Evolutionary conservation across 306 rosid genomes (phyloP).

Genomic region (Rosa lucieae): DNA sequence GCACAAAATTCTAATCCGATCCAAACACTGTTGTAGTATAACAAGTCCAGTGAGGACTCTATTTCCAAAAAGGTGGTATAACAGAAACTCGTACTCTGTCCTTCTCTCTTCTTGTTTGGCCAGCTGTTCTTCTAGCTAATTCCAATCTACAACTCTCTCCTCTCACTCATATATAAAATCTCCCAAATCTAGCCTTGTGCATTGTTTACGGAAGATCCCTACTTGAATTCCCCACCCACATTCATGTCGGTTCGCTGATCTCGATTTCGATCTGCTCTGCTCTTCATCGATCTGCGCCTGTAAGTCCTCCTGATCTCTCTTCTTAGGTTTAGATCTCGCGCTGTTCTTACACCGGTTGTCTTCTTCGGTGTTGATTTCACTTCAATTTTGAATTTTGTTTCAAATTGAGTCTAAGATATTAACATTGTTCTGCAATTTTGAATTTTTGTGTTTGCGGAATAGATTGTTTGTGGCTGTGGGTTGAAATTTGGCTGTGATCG

Average conservation of each 20-base stretch:
- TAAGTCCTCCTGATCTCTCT: constrained; percentile 1
- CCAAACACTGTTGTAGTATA: not conserved
- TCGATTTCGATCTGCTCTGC: constrained; percentile 27
- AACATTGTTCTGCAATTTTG: not conserved
- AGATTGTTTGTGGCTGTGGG: constrained; percentile 12
- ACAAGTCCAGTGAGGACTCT: not conserved
- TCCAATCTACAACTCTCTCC: not conserved
- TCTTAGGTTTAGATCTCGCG: not conserved
- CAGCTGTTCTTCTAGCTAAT: constrained; percentile 22
- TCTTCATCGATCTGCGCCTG: not conserved
- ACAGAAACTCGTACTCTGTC: constrained; percentile 9
- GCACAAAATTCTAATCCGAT: not conserved
- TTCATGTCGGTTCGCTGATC: constrained; percentile 33
- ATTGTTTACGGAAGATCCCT: not conserved
- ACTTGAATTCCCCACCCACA: not conserved
- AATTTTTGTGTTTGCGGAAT: not conserved
- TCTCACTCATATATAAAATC: too few relatives aligned
- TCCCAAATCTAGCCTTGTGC: not conserved
- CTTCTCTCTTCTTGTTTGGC: constrained; percentile 1
- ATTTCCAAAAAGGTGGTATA: not conserved
- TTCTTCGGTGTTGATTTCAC: not conserved
- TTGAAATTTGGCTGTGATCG: constrained; percentile 7
- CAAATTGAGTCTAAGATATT: not conserved
- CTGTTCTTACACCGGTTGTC: not conserved
- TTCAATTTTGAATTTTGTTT: not conserved